phyloP scores from a whole-genome alignment of 345 rosid species.

The Aethionema arabicum region DNA sequence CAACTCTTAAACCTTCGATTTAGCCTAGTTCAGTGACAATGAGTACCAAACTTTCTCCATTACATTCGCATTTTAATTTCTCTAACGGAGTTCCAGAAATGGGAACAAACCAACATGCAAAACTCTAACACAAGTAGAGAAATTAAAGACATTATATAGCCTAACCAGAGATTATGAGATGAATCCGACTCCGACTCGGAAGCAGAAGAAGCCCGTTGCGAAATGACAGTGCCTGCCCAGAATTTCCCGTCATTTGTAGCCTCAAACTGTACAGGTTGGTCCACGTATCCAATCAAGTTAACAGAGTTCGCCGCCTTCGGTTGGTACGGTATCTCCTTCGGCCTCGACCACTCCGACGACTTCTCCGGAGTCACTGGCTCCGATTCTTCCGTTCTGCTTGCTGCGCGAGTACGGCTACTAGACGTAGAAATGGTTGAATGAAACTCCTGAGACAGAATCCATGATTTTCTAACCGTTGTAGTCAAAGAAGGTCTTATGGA shows the following conservation, averaged over 20 bases:
- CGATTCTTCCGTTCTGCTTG: constrained; percentile 15
- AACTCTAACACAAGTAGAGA: background rate
- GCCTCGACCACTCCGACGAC: constrained; percentile 44
- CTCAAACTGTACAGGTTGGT: constrained; percentile 44
- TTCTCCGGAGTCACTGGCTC: background rate
- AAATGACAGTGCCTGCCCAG: constrained; percentile 59
- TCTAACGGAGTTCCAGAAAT: background rate
- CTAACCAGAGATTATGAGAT: constrained; percentile 26
- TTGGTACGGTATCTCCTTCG: constrained; percentile 61
- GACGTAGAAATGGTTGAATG: background rate
- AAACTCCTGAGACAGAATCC: constrained; percentile 26
- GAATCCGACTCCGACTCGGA: constrained; percentile 23
- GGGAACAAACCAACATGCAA: constrained; percentile 2
- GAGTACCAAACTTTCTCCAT: background rate
- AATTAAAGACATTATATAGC: background rate
- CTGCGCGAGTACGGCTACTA: constrained; percentile 14
- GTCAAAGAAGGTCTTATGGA: constrained; percentile 16
- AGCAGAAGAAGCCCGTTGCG: constrained; percentile 39
- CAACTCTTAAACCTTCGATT: constrained; percentile 4
- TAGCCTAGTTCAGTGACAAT: background rate
- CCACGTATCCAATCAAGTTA: constrained; percentile 49
- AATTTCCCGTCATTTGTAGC: constrained; percentile 46
- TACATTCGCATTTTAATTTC: background rate
- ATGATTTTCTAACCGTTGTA: constrained; percentile 9
- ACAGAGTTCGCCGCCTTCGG: constrained; percentile 58